Evolutionary conservation across 805 yeast genomes (phyloP).

Genomic region (Candida tallmaniae): DNA sequence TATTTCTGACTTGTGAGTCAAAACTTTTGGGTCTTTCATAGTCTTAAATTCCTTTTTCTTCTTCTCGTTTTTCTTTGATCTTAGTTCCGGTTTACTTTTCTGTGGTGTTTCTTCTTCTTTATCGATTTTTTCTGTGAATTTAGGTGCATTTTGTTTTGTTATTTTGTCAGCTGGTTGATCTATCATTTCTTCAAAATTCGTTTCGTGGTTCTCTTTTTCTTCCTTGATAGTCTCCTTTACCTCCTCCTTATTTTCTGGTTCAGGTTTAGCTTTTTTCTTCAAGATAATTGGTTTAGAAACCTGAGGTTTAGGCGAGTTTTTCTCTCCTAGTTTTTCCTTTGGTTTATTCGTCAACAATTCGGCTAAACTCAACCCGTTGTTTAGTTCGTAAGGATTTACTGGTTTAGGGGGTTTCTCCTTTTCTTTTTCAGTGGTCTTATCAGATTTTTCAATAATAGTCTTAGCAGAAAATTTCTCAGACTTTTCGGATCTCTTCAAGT

Average conservation of each 20-base stretch:
- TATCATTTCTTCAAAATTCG: slow-evolving; percentile 1
- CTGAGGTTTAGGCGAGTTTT: slow-evolving; percentile 21
- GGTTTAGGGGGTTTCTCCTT: background rate
- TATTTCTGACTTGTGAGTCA: slow-evolving; percentile 2
- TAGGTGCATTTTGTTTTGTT: background rate
- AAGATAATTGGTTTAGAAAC: slow-evolving; percentile 32
- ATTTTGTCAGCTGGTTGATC: background rate
- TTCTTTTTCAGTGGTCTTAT: background rate
- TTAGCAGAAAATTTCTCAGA: background rate
- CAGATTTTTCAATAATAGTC: background rate
- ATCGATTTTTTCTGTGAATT: background rate
- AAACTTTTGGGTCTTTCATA: slow-evolving; percentile 1
- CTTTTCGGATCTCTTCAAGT: background rate
- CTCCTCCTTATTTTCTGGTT: slow-evolving; percentile 7
- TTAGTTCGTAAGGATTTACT: slow-evolving; percentile 5
- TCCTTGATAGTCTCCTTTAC: background rate
- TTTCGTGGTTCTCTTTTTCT: slow-evolving; percentile 5
- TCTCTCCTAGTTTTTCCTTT: slow-evolving; percentile 9
- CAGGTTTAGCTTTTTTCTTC: slow-evolving; percentile 25
- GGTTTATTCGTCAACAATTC: slow-evolving; percentile 27
- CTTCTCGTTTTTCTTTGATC: background rate
- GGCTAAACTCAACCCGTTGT: slow-evolving; percentile 27
- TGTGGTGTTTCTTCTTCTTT: background rate
- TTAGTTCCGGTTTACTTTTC: background rate
- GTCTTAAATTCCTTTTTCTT: background rate